phyloP scores from a whole-genome alignment of 148 eudicot species.

The Camellia lanceoleosa region DNA sequence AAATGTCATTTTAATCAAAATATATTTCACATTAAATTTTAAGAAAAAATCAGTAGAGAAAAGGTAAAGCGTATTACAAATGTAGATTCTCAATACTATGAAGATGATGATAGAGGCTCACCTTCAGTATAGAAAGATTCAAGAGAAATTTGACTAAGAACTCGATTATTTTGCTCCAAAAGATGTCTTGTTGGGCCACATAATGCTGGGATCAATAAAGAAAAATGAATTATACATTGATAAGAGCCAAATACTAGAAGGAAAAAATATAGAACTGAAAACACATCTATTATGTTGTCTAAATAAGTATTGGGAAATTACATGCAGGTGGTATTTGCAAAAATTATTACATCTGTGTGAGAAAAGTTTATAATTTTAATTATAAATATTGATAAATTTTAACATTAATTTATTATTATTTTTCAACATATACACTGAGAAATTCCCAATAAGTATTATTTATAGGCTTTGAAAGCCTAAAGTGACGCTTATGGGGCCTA shows the following conservation, averaged over 20 bases:
- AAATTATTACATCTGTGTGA: too few species aligned
- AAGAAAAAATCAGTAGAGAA: background rate
- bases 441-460: too few species aligned
- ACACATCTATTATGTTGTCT: background rate
- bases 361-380: too few species aligned
- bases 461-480: conserved; percentile 1
- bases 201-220: conserved; percentile 40
- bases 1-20: conserved; percentile 9
- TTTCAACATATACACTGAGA: too few species aligned
- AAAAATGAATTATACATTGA: conserved; percentile 7
- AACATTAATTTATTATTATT: too few species aligned
- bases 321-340: too few species aligned
- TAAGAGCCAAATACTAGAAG: background rate
- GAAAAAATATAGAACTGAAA: background rate
- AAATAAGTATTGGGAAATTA: background rate
- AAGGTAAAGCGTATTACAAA: too few species aligned
- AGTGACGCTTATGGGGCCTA: background rate
- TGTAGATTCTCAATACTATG: too few species aligned
- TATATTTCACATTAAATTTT: background rate
- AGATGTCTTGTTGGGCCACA: conserved; percentile 54
- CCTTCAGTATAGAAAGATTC: conserved; percentile 58
- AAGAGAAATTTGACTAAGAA: conserved; percentile 49
- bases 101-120: conserved; percentile 16
- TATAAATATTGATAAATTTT: too few species aligned
- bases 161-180: conserved; percentile 58